These are phyloP conservation scores for Podospora comata DNA, from an alignment of 495 filamentous ascomycete species.

Conservation along the genomic window DNA sequence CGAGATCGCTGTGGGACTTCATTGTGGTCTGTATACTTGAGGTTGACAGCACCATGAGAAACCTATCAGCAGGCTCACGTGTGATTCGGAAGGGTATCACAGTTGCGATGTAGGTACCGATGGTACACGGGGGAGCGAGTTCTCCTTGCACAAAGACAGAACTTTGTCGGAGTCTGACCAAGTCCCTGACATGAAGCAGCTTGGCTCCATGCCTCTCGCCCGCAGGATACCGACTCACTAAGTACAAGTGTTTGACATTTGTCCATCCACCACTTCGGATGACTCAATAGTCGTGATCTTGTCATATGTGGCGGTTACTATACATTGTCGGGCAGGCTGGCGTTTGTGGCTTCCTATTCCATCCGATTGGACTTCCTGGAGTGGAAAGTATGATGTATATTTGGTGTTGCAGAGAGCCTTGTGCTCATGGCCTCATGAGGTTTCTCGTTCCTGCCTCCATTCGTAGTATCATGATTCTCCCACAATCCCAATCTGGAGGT, in stretches of 20 bases:
- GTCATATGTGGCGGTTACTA: too few species aligned
- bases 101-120: neutral
- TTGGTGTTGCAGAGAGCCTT: too few species aligned
- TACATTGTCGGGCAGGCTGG: too few species aligned
- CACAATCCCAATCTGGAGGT: too few species aligned
- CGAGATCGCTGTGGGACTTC: neutral
- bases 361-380: too few species aligned
- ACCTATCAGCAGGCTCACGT: neutral
- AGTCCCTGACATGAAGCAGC: neutral
- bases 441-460: too few species aligned
- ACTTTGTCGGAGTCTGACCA: neutral
- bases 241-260: neutral
- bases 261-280: too few species aligned
- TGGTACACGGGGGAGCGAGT: neutral
- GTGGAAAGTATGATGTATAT: too few species aligned
- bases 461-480: too few species aligned
- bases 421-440: too few species aligned
- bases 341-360: too few species aligned
- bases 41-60: neutral
- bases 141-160: neutral
- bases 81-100: neutral
- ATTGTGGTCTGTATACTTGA: neutral
- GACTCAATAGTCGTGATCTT: too few species aligned
- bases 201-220: neutral
- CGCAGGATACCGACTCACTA: neutral